Base-by-base conservation (phyloP, 345 rosid species). In the Passiflora organensis region DNA sequence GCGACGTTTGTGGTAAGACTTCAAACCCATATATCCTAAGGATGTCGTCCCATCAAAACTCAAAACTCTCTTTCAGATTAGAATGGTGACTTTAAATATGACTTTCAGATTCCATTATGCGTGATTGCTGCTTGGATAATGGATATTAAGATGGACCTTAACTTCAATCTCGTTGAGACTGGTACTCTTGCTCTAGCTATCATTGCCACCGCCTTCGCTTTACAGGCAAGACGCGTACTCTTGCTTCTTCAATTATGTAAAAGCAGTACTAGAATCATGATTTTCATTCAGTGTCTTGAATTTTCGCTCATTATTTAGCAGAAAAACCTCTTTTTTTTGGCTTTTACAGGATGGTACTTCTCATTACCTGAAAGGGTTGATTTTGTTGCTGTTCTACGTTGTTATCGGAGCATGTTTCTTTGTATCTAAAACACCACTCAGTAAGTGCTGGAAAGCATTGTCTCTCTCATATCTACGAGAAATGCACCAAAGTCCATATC, bases 331-430 rank as follows among this genome's bases (percentile, higher is more conserved):
- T 8, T 28, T 28, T 28, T 28, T 9, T 32, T n/a, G n/a, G n/a
- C 50, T 56, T 32, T 22, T 19, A 8, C 77, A 91, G 96, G 98
- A 88, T 72, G 96, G 96, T 8, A 88, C 84, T 44, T 88, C 98
- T 52, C 93, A 91, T 67, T 88, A 91, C 82, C 46, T 91, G 79
- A 91, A 91, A 69, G 96, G 97, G 43, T 51, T 87, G 54, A 67
- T 82, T 58, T 82, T 86, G 20, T 47, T 82, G 43, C 65, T 89
- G 51, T 80, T 86, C 66, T 91, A 89, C 67, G 2, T 78, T n/a
- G 85, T 86, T 6, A 81, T 88, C 44, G 93, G 78, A 25, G 80
- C 94, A 12, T 88, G 95, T 79, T 88, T 91, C 59, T 88, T 79
- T 24, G 78, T 88, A 22, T 45, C 65, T 63, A 65, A 71, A 46